Base-by-base conservation (phyloP, 768 basidiomycete genomes). In the Psilocybe subaeruginosa region DNA sequence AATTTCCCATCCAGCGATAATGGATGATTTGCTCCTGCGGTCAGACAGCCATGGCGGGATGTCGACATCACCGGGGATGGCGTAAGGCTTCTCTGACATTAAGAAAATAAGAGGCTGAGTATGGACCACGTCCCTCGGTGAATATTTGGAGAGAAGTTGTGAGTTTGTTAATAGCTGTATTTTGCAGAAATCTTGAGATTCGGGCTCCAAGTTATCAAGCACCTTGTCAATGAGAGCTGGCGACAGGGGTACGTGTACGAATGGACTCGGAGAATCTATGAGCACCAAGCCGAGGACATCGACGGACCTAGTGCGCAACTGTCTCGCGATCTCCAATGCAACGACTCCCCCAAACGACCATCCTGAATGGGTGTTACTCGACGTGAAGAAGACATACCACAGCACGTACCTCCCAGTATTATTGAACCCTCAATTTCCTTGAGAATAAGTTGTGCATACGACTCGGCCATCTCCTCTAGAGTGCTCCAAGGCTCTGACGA, bases 291-390 rank as follows among this genome's bases (percentile, higher is more conserved):
- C 91, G 54, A 75, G 74, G 19, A 89, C 84, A 1, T 63, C 53
- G 8, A 81, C 64, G 4, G 68, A 74, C 17, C 64, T 71, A n/a
- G 75, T 61, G 16, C 29, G 58, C 41, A 91, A 79, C 29, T 82
- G 81, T 0, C 78, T 79, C 16, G 86, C 83, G 2, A 84, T 73
- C 66, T 91, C 90, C 65, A 85, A 91, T 0, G 90, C 88, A 0
- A 85, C 83, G 3, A 90, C 85, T 1, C 90, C 90, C 11, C 90
- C 90, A 63, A 92, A 89, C 2, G 90, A 92, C 90, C 90, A 92
- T 0, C 90, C 90, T 91, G 35, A 4, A 17, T 17, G 0, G 0
- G 56, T 45, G 4, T 14, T 30, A 27, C 35, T 45, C 8, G 57
- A 17, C 23, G 39, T 58, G n/a, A 59, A 39, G 37, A 35, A 19